phyloP scores from a whole-genome alignment of 768 basidiomycete species.

The Stropharia rugosoannulata region DNA sequence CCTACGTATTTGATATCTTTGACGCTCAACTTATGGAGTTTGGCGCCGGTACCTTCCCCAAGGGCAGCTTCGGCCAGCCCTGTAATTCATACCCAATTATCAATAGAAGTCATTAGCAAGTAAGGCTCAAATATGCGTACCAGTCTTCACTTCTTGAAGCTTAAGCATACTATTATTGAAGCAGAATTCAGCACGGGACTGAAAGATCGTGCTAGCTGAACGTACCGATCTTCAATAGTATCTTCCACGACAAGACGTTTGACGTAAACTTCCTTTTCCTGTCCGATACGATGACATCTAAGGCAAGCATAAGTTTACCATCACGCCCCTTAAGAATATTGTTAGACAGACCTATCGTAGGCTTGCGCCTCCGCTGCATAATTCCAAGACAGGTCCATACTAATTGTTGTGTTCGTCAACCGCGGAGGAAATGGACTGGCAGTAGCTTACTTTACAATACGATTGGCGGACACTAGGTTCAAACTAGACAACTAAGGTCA shows the following conservation, averaged over 20 bases:
- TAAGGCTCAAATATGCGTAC: slow-evolving; percentile 25
- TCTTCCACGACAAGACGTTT: slow-evolving; percentile 66
- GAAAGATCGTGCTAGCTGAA: background rate
- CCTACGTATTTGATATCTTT: slow-evolving; percentile 64
- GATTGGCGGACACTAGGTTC: slow-evolving; percentile 67
- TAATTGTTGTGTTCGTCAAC: slow-evolving; percentile 18
- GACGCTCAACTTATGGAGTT: slow-evolving; percentile 66
- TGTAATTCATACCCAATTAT: slow-evolving; percentile 8
- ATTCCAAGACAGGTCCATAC: slow-evolving; percentile 76
- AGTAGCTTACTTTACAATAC: slow-evolving; percentile 59
- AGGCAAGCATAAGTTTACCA: slow-evolving; percentile 7
- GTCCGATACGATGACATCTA: slow-evolving; percentile 68
- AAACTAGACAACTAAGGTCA: slow-evolving; percentile 26
- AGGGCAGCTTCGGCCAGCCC: slow-evolving; percentile 68
- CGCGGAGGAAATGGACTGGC: background rate
- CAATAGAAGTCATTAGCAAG: background rate
- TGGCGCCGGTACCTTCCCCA: slow-evolving; percentile 63
- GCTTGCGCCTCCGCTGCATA: slow-evolving; percentile 73
- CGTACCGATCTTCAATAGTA: slow-evolving; percentile 75
- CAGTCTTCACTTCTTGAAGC: slow-evolving; percentile 67
- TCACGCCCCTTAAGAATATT: slow-evolving; percentile 27
- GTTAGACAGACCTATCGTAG: slow-evolving; percentile 34
- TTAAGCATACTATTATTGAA: slow-evolving; percentile 53
- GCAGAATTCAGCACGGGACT: background rate
- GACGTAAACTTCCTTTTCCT: slow-evolving; percentile 66